Conservation (phyloP, 495 filamentous ascomycete species). For the Neurospora sp. region DNA sequence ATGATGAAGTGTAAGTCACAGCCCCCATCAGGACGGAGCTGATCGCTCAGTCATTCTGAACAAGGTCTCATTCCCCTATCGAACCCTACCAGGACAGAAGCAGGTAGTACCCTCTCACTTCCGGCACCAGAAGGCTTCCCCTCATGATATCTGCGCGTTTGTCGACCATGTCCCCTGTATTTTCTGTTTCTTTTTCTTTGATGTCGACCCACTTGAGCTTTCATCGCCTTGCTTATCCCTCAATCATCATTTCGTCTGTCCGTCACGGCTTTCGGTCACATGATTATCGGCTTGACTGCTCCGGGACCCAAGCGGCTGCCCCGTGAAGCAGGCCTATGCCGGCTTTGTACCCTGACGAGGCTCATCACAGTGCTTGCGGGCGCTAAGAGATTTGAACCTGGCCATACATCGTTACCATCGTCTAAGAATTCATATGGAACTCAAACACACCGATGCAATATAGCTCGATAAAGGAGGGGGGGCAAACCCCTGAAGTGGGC, state of each 20-base stretch:
- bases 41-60: not conserved
- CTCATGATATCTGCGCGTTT: not conserved
- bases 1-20: constrained; percentile 21
- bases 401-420: not conserved
- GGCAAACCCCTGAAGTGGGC: constrained; percentile 6
- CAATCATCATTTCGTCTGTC: not conserved
- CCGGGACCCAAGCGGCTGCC: not conserved
- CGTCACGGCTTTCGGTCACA: not conserved
- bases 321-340: not conserved
- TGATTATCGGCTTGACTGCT: not conserved
- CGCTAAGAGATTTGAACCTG: not conserved
- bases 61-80: not conserved
- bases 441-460: constrained; percentile 9
- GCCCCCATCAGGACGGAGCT: constrained; percentile 12
- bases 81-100: not conserved
- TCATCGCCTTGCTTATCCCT: not conserved
- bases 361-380: not conserved
- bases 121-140: not conserved
- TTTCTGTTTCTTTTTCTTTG: not conserved
- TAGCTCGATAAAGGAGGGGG: constrained; percentile 4
- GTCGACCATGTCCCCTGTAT: not conserved
- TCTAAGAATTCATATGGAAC: not conserved
- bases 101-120: not conserved
- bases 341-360: not conserved
- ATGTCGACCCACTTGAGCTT: not conserved